phyloP scores from a whole-genome alignment of 1,139 yeast genomes.

The Eremothecium gossypii region DNA sequence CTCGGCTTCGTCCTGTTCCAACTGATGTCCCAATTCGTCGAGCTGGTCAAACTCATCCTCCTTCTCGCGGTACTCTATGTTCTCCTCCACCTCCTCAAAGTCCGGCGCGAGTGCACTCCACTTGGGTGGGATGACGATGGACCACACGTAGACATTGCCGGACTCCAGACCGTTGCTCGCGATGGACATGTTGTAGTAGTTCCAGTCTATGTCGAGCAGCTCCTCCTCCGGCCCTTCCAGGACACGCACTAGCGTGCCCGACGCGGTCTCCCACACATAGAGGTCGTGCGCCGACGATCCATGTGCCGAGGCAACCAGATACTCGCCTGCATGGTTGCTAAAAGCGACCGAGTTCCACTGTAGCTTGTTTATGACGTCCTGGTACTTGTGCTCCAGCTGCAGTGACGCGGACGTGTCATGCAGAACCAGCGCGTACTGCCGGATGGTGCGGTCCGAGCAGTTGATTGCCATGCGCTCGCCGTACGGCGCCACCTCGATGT shows the following conservation, averaged over 20 bases:
- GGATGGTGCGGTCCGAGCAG: slow-evolving; percentile 71
- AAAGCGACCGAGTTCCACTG: slow-evolving; percentile 84
- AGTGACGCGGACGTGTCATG: slow-evolving; percentile 32
- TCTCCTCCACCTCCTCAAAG: slow-evolving; percentile 89
- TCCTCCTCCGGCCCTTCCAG: slow-evolving; percentile 89
- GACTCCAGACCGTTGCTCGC: slow-evolving; percentile 86
- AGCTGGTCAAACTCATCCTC: slow-evolving; percentile 90
- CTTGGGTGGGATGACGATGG: slow-evolving; percentile 73
- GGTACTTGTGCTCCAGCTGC: slow-evolving; percentile 73
- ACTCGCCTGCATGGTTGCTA: slow-evolving; percentile 71
- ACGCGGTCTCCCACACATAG: slow-evolving; percentile 85
- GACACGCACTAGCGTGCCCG: slow-evolving; percentile 82
- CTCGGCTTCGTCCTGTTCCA: slow-evolving; percentile 57
- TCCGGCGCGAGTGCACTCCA: slow-evolving; percentile 98
- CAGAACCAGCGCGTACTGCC: slow-evolving; percentile 50
- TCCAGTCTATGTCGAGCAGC: slow-evolving; percentile 79
- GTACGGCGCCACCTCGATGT: slow-evolving; percentile 52
- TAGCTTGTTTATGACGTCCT: slow-evolving; percentile 78
- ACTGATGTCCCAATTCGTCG: slow-evolving; percentile 51
- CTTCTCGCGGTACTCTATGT: slow-evolving; percentile 74
- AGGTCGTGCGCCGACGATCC: slow-evolving; percentile 83
- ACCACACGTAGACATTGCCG: slow-evolving; percentile 79
- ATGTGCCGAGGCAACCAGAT: slow-evolving; percentile 77
- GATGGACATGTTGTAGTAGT: slow-evolving; percentile 61
- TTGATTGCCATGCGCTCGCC: slow-evolving; percentile 69